Evolutionary conservation across 306 rosid species (phyloP), one percentile per base, ranked within the genome.

Genomic region (Prosopis cineraria): DNA sequence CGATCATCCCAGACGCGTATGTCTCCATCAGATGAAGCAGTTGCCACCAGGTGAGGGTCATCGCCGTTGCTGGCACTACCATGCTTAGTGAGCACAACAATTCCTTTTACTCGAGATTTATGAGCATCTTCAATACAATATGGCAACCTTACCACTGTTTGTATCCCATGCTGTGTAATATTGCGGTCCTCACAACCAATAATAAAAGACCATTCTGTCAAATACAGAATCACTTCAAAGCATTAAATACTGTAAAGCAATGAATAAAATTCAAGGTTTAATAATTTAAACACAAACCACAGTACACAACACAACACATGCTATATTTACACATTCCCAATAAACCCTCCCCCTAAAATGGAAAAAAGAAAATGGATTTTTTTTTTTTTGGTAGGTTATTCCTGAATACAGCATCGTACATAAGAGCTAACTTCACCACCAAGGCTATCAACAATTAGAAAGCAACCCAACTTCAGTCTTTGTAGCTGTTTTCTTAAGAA

Each of bases 1-100:
- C 98, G 98, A 82, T 92, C 93, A 87, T 95, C 98, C 98, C 98
- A 95, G 39, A 87, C 88, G 4, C 91, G 90, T 82, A 95, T 86
- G 83, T 87, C 72, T 47, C 98, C 98, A 79, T 95, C 98, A 7
- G 97, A 85, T 62, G 98, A 92, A 29, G 92, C 98, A 82, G 98
- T 89, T 74, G 96, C 93, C 34, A 95, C 85, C 24, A 91, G 74
- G 76, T 85, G 86, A 0, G 98, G 96, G 60, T 89, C 92, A 58
- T 92, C 96, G 25, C 76, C 88, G 58, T 74, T 81, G 27, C 78
- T 79, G 52, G 75, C 73, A 74, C 91, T 85, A 1, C 75, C 82
- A 75, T 78, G 78, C 77, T 77, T 80, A 22, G 88, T 77, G 44
- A 91, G 86, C 24, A 83, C 86, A 39, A 88, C 98, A 76, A 91